phyloP scores from a whole-genome alignment of 202 grass and related monocot genomes.

The Elaeis oleifera region DNA sequence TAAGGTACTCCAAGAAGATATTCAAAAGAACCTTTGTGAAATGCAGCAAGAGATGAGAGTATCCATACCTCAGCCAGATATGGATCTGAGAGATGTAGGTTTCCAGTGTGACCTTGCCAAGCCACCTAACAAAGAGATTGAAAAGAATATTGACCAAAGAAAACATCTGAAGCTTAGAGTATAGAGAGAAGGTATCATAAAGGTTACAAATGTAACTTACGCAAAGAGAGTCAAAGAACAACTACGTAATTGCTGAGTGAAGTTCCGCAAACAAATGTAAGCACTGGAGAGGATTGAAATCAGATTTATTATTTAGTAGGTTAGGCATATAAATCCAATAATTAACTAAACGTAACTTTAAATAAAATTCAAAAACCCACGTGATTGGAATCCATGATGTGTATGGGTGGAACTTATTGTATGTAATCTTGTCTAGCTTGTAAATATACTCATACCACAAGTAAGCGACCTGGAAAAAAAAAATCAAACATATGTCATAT shows the following conservation, averaged over 20 bases:
- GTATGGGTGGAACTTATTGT: conserved; percentile 94
- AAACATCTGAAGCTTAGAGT: conserved; percentile 6
- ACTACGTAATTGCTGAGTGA: conserved; percentile 77
- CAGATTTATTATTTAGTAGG: background rate
- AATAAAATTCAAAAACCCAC: conserved; percentile 34
- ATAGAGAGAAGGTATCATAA: conserved; percentile 13
- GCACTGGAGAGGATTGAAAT: conserved; percentile 41
- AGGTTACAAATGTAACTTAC: conserved; percentile 38
- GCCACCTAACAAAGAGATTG: conserved; percentile 49
- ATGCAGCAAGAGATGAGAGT: background rate
- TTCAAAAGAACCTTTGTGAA: background rate
- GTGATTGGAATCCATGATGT: conserved; percentile 99
- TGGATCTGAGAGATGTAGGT: conserved; percentile 98
- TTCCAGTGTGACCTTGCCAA: conserved; percentile 96
- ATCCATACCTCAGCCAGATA: conserved; percentile 81
- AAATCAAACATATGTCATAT: conserved; percentile 9
- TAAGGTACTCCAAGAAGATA: conserved; percentile 3
- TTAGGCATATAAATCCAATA: conserved; percentile 6
- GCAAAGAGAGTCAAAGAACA: conserved; percentile 69
- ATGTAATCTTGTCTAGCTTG: conserved; percentile 86
- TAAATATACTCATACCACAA: conserved; percentile 98
- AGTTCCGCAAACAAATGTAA: conserved; percentile 90
- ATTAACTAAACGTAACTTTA: background rate
- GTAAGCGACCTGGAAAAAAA: conserved; percentile 56
- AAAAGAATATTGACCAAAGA: background rate